Evolutionary conservation across 2,329 filamentous ascomycete genomes (phyloP), one percentile per base, ranked within the genome.

Genomic region (Akanthomyces lecanii): DNA sequence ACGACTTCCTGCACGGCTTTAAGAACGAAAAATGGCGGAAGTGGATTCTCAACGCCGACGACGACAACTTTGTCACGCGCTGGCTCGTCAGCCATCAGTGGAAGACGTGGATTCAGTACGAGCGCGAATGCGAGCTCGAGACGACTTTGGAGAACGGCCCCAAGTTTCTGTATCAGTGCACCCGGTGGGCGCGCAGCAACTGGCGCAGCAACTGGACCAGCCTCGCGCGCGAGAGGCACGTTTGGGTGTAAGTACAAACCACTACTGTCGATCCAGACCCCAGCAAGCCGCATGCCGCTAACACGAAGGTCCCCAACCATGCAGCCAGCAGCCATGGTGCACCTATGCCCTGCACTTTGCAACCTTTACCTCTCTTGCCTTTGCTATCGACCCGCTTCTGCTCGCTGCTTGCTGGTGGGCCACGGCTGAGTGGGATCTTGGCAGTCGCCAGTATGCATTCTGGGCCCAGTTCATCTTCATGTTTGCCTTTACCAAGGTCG

Each of bases 181-280:
- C 94, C 53, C 86, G 94, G 54, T 98, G 94, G 94, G 92, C 95
- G 50, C 88, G 94, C 71, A 97, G 93, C 81, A 98, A 98, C 77
- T 98, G 94, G 94, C 85, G 94, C 73, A 97, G 92, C 80, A 98
- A 98, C 76, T 88, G 92, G 76, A 97, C 92, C 59, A 97, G 92
- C 75, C 82, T 97, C 72, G 84, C 94, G 67, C 85, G 86, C 67
- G 94, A 97, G 77, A 82, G 89, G 73, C 85, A 92, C 72, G 91
- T 97, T 71, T 92, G 90, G 87, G 87, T 79, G 93, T 97, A 84
- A 88, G 92, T 87, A 48, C 45, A 40, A 38, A 30, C 16, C 18
- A 50, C 16, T 14, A 59, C 33, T 61, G 58, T 44, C 58, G 58
- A 61, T 61, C 58, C 56, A 67, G 61, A 65, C 61, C 65, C 47